phyloP scores from a whole-genome alignment of 2,329 filamentous ascomycete species.

The Alternaria hordeiaustralica region DNA sequence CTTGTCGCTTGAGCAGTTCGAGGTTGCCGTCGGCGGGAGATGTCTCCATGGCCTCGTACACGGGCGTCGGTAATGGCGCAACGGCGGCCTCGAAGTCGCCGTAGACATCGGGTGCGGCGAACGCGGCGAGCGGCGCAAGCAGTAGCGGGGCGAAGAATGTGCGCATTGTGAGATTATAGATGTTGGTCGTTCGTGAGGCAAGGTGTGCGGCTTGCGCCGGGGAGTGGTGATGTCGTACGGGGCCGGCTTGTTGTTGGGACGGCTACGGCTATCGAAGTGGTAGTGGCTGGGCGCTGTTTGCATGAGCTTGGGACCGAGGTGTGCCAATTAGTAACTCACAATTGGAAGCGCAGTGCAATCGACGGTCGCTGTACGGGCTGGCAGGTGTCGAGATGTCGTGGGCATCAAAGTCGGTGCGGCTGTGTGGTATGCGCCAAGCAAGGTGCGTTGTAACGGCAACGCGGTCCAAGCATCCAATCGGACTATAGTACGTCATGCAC shows the following conservation, averaged over 20 bases:
- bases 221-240: conserved; percentile 12
- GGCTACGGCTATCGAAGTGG: conserved; percentile 15
- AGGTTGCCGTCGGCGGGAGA: conserved; percentile 24
- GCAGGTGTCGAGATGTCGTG: conserved; percentile 13
- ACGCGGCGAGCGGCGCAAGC: conserved; percentile 37
- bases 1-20: conserved; percentile 47
- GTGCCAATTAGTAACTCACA: not conserved
- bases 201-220: conserved; percentile 16
- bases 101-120: conserved; percentile 36
- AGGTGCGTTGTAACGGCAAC: conserved; percentile 13
- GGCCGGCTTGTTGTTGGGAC: not conserved
- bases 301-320: not conserved
- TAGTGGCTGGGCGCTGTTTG: conserved; percentile 1
- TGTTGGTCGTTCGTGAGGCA: not conserved
- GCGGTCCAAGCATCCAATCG: conserved; percentile 1
- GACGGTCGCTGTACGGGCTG: not conserved
- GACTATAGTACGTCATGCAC: conserved; percentile 1
- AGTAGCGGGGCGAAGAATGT: conserved; percentile 30
- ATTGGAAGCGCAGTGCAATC: not conserved
- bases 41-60: conserved; percentile 33
- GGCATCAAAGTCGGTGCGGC: conserved; percentile 10
- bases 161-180: conserved; percentile 35
- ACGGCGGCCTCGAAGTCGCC: conserved; percentile 43
- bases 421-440: conserved; percentile 9
- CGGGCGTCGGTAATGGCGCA: conserved; percentile 22